Percentiles rank a stretch among this genome's conserved stretches.
These are phyloP conservation scores for Hammondia hammondi DNA, from an alignment of 169 alveolate species.

Conservation along the genomic window DNA sequence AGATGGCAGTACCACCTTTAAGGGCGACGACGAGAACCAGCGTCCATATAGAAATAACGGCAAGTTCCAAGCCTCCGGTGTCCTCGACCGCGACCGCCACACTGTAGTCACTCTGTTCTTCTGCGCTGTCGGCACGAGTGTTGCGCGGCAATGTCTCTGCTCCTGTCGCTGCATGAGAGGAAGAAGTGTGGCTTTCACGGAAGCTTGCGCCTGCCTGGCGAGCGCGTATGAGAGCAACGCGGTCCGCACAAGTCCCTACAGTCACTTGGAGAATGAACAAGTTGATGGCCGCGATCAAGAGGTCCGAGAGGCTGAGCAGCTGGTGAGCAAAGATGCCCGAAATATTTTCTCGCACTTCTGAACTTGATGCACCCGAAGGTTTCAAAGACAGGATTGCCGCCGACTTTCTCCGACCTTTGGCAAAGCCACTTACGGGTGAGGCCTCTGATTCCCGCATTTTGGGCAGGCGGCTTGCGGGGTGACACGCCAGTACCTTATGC, in stretches of 20 bases:
- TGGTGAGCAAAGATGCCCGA: not conserved
- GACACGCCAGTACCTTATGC: too few species aligned
- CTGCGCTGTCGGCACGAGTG: not conserved
- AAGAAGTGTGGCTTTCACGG: not conserved
- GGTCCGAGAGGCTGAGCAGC: slow-evolving; percentile 13
- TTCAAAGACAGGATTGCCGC: not conserved
- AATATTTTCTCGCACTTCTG: not conserved
- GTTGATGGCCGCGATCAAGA: not conserved
- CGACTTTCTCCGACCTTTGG: not conserved
- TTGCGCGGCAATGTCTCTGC: not conserved
- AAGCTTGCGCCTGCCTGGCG: not conserved
- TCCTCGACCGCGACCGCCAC: not conserved
- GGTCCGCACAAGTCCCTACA: not conserved
- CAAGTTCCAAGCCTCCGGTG: slow-evolving; percentile 33
- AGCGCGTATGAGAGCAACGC: not conserved
- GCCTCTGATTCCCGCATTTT: too few species aligned
- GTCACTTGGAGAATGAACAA: not conserved
- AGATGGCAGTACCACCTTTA: not conserved
- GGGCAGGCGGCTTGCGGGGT: too few species aligned
- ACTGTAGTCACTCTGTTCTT: not conserved
- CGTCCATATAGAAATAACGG: slow-evolving; percentile 16
- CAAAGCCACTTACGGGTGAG: not conserved
- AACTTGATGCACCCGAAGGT: not conserved
- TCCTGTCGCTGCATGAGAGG: not conserved
- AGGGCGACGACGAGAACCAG: not conserved